phyloP scores from a whole-genome alignment of 164 flowering plant genomes.

The Protea cynaroides region DNA sequence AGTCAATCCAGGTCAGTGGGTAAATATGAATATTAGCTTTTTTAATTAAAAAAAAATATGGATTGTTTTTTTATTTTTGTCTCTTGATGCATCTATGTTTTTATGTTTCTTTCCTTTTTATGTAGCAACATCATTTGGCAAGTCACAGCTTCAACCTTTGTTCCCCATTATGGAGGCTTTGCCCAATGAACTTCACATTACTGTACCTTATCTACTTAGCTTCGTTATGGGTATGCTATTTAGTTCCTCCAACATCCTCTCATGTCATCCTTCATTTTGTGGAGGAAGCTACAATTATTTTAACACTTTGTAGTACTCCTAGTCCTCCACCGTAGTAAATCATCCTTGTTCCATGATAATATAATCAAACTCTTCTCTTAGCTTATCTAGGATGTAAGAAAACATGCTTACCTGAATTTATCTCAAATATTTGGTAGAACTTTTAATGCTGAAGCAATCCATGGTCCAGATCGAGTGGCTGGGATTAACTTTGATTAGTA shows the following conservation, averaged over 20 bases:
- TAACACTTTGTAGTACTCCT: neutral
- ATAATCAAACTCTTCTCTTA: too few species aligned
- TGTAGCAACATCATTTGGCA: constrained; percentile 67
- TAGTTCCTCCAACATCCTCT: neutral
- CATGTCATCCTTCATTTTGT: neutral
- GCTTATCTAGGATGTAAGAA: too few species aligned
- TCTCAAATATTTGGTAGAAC: too few species aligned
- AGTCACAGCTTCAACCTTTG: constrained; percentile 70
- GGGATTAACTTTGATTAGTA: too few species aligned
- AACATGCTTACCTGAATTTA: too few species aligned
- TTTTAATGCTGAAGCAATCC: too few species aligned
- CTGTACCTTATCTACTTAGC: constrained; percentile 71
- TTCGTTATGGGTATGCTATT: constrained; percentile 51
- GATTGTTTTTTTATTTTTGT: neutral
- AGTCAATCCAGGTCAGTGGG: constrained; percentile 71
- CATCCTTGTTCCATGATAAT: too few species aligned
- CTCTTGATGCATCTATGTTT: neutral
- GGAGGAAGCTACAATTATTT: neutral
- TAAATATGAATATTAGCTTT: neutral
- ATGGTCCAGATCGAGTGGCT: too few species aligned
- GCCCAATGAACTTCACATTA: constrained; percentile 50
- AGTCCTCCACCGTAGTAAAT: too few species aligned
- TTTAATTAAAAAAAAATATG: neutral
- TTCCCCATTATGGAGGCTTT: constrained; percentile 59
- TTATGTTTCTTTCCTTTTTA: neutral